These are phyloP conservation scores for Fusarium sp. DNA, from an alignment of 2,329 filamentous ascomycete genomes.

Conservation along the genomic window DNA sequence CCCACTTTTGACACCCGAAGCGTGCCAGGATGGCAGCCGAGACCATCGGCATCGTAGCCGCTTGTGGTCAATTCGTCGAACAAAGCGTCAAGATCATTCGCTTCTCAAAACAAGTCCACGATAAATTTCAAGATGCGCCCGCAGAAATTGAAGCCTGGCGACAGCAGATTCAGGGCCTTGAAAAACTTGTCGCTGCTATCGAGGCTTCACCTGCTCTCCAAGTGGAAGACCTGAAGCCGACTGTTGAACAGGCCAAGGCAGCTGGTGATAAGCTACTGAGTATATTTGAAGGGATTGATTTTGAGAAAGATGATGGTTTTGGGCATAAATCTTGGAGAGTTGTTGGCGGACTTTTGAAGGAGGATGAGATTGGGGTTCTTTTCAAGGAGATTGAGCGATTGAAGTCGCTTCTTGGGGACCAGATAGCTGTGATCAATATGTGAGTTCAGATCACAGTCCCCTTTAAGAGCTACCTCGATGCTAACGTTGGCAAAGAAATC, in stretches of 20 bases:
- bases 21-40: constrained; percentile 4
- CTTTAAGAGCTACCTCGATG: accelerated
- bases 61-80: constrained; percentile 1
- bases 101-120: not conserved
- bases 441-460: not conserved
- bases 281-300: constrained; percentile 3
- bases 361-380: not conserved
- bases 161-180: not conserved
- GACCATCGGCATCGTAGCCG: not conserved
- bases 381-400: constrained; percentile 6
- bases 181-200: not conserved
- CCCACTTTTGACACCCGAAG: not conserved
- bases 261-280: not conserved
- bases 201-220: not conserved
- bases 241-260: not conserved
- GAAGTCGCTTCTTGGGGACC: not conserved
- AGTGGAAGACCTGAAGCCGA: not conserved
- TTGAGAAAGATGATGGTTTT: not conserved
- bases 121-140: not conserved
- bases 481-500: not conserved
- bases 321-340: constrained; percentile 8
- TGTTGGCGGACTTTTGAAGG: not conserved
- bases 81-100: constrained; percentile 14
- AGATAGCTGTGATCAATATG: constrained; percentile 4
- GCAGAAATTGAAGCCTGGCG: not conserved